These are phyloP conservation scores for Candida wancherniae DNA, from an alignment of 805 yeast genomes.

Conservation along the genomic window DNA sequence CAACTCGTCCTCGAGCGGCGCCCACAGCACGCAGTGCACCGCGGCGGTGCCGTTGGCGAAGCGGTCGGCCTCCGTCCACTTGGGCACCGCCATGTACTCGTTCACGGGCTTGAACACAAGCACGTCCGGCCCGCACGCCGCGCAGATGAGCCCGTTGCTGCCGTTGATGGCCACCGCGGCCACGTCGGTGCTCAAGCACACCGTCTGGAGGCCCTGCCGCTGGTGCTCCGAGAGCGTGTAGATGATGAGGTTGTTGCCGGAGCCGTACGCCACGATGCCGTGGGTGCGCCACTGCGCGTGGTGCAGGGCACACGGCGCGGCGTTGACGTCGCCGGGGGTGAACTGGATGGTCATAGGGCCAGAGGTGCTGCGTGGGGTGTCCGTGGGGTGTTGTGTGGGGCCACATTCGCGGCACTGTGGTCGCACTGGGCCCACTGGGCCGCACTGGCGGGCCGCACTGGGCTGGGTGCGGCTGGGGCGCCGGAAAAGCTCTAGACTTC, in stretches of 20 bases:
- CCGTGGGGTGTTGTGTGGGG: no score
- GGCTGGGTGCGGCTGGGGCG: no score
- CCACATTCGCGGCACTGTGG: no score
- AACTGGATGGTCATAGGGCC: slow-evolving; percentile 55
- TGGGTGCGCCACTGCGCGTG: slow-evolving; percentile 64
- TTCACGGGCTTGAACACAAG: slow-evolving; percentile 54
- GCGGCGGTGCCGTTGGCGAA: slow-evolving; percentile 9
- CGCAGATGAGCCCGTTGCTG: slow-evolving; percentile 54
- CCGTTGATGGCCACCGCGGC: slow-evolving; percentile 59
- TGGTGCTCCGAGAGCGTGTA: slow-evolving; percentile 18
- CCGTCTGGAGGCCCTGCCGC: slow-evolving; percentile 57
- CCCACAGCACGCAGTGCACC: slow-evolving; percentile 48
- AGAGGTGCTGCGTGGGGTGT: no score
- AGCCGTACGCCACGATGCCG: slow-evolving; percentile 67
- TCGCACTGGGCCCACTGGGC: no score
- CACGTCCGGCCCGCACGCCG: slow-evolving; percentile 43
- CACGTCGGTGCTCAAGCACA: slow-evolving; percentile 66
- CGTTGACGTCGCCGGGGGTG: slow-evolving; percentile 83
- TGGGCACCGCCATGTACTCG: slow-evolving; percentile 38
- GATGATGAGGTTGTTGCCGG: slow-evolving; percentile 80
- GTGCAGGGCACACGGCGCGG: slow-evolving; percentile 48
- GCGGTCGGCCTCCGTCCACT: slow-evolving; percentile 41
- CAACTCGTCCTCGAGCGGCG: slow-evolving; percentile 47
- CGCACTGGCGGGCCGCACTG: no score
- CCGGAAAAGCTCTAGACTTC: no score